Conservation (phyloP, 192 early-diverging fungal species). For the Helicostylum pulchrum region DNA sequence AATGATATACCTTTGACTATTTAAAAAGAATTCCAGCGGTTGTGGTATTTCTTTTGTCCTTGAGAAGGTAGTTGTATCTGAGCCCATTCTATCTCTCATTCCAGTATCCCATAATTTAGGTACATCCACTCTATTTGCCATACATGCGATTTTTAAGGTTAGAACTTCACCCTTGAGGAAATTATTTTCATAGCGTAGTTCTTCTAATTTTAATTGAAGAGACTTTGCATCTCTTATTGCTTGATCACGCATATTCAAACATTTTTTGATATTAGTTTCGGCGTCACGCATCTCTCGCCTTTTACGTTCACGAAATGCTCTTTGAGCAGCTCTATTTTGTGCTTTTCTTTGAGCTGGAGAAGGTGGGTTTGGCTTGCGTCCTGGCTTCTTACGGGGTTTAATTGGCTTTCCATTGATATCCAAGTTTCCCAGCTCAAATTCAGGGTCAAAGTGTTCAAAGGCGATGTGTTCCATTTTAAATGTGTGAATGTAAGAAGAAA, state of each 20-base stretch:
- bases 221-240: slow-evolving; percentile 41
- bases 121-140: slow-evolving; percentile 26
- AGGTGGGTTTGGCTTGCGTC: slow-evolving; percentile 57
- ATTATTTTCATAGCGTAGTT: slow-evolving; percentile 41
- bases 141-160: slow-evolving; percentile 27
- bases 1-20: slow-evolving; percentile 8
- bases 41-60: slow-evolving; percentile 6
- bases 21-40: slow-evolving; percentile 11
- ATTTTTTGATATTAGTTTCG: slow-evolving; percentile 70
- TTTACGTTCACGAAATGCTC: slow-evolving; percentile 86
- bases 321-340: slow-evolving; percentile 88
- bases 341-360: slow-evolving; percentile 57
- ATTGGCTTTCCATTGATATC: slow-evolving; percentile 34
- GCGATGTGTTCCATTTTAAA: slow-evolving; percentile 13
- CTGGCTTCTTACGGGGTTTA: slow-evolving; percentile 51
- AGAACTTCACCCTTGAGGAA: slow-evolving; percentile 43
- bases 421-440: slow-evolving; percentile 16
- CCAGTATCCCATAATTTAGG: slow-evolving; percentile 33
- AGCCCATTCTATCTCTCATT: slow-evolving; percentile 8
- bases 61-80: slow-evolving; percentile 12
- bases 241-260: slow-evolving; percentile 56
- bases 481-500: slow-evolving; percentile 1
- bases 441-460: slow-evolving; percentile 35
- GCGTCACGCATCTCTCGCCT: slow-evolving; percentile 71
- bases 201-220: slow-evolving; percentile 39